These are phyloP conservation scores for Tephrocybe sp. DNA, from an alignment of 768 basidiomycete genomes.

Conservation along the genomic window DNA sequence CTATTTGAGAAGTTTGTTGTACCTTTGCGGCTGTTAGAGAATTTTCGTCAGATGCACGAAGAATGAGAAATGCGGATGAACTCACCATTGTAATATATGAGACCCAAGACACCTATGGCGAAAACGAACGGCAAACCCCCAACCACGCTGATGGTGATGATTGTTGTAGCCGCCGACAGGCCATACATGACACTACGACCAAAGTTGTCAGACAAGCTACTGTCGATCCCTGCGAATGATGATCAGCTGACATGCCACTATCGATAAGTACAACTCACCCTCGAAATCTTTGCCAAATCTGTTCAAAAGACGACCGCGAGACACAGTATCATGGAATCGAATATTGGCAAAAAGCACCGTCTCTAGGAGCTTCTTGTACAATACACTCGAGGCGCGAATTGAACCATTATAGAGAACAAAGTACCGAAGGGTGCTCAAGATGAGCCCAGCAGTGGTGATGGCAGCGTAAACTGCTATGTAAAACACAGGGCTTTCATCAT, in stretches of 20 bases:
- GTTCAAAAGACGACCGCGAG: conserved; percentile 80
- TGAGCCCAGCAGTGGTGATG: conserved; percentile 39
- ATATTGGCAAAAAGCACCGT: conserved; percentile 84
- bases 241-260: background rate
- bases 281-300: conserved; percentile 92
- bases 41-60: background rate
- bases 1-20: background rate
- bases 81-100: conserved; percentile 73
- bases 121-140: conserved; percentile 78
- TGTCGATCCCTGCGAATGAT: conserved; percentile 66
- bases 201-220: conserved; percentile 81
- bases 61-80: background rate
- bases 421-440: conserved; percentile 61
- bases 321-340: conserved; percentile 91
- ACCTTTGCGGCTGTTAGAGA: conserved; percentile 36
- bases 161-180: conserved; percentile 69
- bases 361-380: conserved; percentile 78
- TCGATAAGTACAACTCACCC: conserved; percentile 34
- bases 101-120: conserved; percentile 53
- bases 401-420: conserved; percentile 80
- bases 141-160: conserved; percentile 73
- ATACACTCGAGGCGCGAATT: conserved; percentile 74
- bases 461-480: conserved; percentile 74
- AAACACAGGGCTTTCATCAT: conserved; percentile 48
- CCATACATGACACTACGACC: conserved; percentile 74